These are phyloP conservation scores for Nigrospora oryzae DNA, from an alignment of 2,329 filamentous ascomycete species.

Conservation along the genomic window DNA sequence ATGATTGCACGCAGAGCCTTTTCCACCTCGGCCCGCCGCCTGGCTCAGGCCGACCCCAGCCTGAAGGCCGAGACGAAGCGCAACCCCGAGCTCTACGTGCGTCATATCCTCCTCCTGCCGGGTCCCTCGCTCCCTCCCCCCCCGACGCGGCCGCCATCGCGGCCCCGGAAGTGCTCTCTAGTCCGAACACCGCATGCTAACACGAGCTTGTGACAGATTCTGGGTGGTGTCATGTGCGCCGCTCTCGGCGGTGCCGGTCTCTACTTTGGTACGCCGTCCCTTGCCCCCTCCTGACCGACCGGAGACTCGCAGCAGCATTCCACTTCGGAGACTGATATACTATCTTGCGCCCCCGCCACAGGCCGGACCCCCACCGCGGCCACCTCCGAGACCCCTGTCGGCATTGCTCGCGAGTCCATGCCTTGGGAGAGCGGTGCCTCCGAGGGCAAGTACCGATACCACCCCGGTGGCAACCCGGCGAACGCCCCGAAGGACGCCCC, in stretches of 20 bases:
- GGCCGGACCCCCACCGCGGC: slow-evolving; percentile 78
- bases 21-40: slow-evolving; percentile 43
- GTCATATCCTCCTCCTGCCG: slow-evolving; percentile 17
- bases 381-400: slow-evolving; percentile 72
- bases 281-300: neutral
- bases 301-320: neutral
- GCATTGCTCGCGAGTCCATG: slow-evolving; percentile 70
- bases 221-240: slow-evolving; percentile 83
- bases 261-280: slow-evolving; percentile 61
- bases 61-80: slow-evolving; percentile 52
- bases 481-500: slow-evolving; percentile 79
- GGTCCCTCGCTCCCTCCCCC: too few relatives aligned
- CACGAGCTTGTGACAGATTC: slow-evolving; percentile 50
- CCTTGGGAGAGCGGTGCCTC: slow-evolving; percentile 73
- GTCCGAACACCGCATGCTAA: too few relatives aligned
- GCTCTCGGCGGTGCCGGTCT: slow-evolving; percentile 83
- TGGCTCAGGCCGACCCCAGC: slow-evolving; percentile 28
- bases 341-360: slow-evolving; percentile 21
- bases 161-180: too few relatives aligned
- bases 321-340: neutral
- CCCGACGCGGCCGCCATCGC: neutral
- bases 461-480: slow-evolving; percentile 75
- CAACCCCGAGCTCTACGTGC: slow-evolving; percentile 38
- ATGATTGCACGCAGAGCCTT: slow-evolving; percentile 48
- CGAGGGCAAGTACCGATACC: slow-evolving; percentile 66